These are phyloP conservation scores for Acanthamoeba healyi DNA, from an alignment of 208 protist genomes.

Conservation along the genomic window DNA sequence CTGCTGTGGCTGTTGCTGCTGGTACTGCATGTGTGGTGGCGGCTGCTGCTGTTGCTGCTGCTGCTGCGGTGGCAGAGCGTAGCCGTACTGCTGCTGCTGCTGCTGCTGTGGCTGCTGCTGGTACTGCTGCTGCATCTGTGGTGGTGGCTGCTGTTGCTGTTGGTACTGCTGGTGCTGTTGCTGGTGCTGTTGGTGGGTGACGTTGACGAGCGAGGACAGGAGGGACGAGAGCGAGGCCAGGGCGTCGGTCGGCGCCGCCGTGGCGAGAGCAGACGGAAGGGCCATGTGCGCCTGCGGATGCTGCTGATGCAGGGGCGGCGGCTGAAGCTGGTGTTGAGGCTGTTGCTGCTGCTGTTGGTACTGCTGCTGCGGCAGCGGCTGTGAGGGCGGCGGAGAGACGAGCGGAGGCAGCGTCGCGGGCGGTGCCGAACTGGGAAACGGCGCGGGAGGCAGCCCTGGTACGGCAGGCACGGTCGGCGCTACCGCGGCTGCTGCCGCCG, in stretches of 20 bases:
- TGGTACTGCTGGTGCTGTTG: not conserved
- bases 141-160: not conserved
- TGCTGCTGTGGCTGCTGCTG: not conserved
- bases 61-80: not conserved
- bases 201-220: constrained; percentile 31
- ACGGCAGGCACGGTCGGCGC: not conserved
- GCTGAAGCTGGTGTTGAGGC: not conserved
- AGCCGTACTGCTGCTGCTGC: constrained; percentile 9
- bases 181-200: not conserved
- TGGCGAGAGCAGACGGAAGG: not conserved
- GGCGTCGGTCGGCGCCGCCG: not conserved
- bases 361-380: not conserved
- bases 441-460: not conserved
- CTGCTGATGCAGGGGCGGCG: not conserved
- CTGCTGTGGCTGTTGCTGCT: not conserved
- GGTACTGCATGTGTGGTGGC: not conserved
- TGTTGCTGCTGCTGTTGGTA: not conserved
- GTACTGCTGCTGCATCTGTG: not conserved
- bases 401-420: not conserved
- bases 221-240: constrained; percentile 33
- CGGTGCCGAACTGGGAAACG: no score
- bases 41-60: not conserved
- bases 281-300: not conserved
- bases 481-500: no score
- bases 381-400: not conserved